Base-by-base conservation (phyloP, 192 early-diverging fungal species). In the Globomyces pollinis-pini region DNA sequence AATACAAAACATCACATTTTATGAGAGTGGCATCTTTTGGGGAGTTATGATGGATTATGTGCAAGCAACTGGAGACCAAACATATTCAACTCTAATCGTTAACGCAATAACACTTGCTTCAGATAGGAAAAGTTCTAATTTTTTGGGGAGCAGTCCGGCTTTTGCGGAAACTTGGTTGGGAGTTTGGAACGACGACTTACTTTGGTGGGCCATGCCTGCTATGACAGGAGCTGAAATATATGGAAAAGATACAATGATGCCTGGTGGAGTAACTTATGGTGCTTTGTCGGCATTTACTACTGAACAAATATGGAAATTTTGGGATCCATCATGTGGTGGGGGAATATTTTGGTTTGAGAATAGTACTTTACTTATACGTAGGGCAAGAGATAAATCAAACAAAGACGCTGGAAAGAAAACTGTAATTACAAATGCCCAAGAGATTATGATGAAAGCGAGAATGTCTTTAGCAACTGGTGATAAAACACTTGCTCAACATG, bases 241-340 rank as follows among this genome's bases (percentile, higher is more conserved):
- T 29, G 64, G 64, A 5, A 30, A 15, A 39, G 41, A 53, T 50
- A 39, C 63, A 12, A 45, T 60, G 6, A 65, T 73, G 8, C 63
- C 66, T 16, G 53, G 60, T 50, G 66, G 65, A 12, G 49, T 23
- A 4, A 57, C 24, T 28, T 69, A 53, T 62, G 47, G 66, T 21
- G 50, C n/a, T 6, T 34, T 73, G 7, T 60, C 64, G 32, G 3
- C 18, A 9, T 50, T 41, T 20, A 77, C 75, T 20, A 61, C 55
- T 18, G 24, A 69, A 35, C 32, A 77, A 39, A 63, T 72, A 24
- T 57, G 35, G 42, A 57, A 56, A 50, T 60, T 71, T 18, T 77
- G 62, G 66, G 71, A 73, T n/a, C 69, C 67, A 4, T 62, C 67
- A 36, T 68, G 64, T 50, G 70, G 75, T 24, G 64, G 73, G 55